Conservation (phyloP, 345 rosid species). For the Aethionema arabicum region DNA sequence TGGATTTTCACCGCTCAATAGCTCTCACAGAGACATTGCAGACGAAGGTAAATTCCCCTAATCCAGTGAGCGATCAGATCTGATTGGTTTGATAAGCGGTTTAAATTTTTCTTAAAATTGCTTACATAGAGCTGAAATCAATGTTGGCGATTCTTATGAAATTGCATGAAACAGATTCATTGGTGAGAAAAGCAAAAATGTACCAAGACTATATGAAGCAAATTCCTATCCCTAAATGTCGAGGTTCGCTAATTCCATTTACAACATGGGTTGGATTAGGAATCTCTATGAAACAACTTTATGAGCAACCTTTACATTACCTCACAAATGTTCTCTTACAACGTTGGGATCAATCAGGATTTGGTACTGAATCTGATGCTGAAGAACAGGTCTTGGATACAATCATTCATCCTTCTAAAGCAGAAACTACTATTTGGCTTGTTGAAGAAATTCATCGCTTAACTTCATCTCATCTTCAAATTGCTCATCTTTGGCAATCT, state of each 20-base stretch:
- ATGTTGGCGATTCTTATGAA: too few species aligned
- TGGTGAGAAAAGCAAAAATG: constrained; percentile 52
- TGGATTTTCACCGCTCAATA: constrained; percentile 28
- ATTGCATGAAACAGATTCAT: constrained; percentile 15
- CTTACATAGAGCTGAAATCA: too few species aligned
- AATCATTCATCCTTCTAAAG: constrained; percentile 73
- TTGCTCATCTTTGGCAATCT: constrained; percentile 64
- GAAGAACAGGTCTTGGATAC: constrained; percentile 55
- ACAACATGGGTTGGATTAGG: constrained; percentile 75
- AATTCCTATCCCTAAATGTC: constrained; percentile 54
- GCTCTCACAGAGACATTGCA: constrained; percentile 35
- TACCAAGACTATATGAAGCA: constrained; percentile 86
- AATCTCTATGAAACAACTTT: constrained; percentile 64
- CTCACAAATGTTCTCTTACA: constrained; percentile 63
- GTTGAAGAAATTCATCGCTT: constrained; percentile 72
- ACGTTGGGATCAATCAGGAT: constrained; percentile 69
- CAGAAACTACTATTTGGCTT: constrained; percentile 87
- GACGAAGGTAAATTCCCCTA: constrained; percentile 42
- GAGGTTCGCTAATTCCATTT: constrained; percentile 78
- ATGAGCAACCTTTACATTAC: constrained; percentile 88
- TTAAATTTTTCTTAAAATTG: too few species aligned
- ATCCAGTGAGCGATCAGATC: too few species aligned
- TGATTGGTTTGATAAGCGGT: too few species aligned
- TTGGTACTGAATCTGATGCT: constrained; percentile 51
- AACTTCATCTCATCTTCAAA: constrained; percentile 56